Evolutionary conservation across 2,329 filamentous ascomycete species (phyloP), one percentile per base, ranked within the genome.

Genomic region (Sporothrix brasiliensis): DNA sequence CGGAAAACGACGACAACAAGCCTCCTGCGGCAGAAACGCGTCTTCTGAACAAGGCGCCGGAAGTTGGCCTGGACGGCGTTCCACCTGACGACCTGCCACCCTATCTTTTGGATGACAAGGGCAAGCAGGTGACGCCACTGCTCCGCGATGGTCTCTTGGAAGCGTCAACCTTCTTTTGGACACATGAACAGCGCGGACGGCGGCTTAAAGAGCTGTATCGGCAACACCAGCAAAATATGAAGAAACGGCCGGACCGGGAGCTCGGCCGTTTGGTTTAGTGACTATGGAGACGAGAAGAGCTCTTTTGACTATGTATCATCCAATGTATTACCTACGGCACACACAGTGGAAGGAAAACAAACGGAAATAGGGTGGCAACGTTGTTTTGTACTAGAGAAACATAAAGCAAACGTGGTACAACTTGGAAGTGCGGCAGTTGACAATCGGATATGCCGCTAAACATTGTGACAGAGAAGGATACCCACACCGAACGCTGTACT

Each of bases 61-160:
- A 63, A 24, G 53, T 70, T 39, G 30, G 50, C 49, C 49, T 69
- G 9, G 34, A 65, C 14, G 58, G 58, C 60, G 39, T 69, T 7
- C 60, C 69, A 4, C 1, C 44, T 11, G 65, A 60, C 10, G 72
- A 76, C 41, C 70, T 77, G 11, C 86, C 86, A 0, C 72, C 75
- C 27, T 89, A 86, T 75, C 80, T 89, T 0, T 83, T 84, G 67
- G 84, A 87, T 68, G 75, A 78, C 44, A 73, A 82, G 16, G 87
- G 87, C 16, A 79, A 80, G 3, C 86, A 89, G 76, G 83, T 89
- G 47, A 90, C 87, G 6, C 87, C 87, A 0, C 87, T 84, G 14
- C 78, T 89, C 24, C 76, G 76, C n/a, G 78, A 82, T 34, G 86
- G 65, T n/a, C 19, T 72, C 10, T 34, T 73, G 14, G 65, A 70